Conservation (phyloP, 495 filamentous ascomycete species). For the Aspergillus taichungensis region DNA sequence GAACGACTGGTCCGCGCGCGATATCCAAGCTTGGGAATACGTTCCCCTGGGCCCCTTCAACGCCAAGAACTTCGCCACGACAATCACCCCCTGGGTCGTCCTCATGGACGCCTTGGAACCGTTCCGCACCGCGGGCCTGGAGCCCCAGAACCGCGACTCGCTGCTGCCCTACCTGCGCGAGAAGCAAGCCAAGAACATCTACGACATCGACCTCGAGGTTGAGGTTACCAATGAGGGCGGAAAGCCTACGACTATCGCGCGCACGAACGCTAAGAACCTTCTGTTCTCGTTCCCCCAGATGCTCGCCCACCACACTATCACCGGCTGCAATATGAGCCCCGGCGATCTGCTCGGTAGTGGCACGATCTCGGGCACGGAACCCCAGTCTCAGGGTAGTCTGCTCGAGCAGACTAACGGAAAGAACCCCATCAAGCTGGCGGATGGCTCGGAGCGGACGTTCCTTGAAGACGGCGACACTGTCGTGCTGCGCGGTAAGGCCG, state of each 20-base stretch:
- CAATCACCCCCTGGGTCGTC: slow-evolving; percentile 84
- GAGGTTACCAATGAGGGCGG: slow-evolving; percentile 61
- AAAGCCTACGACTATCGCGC: slow-evolving; percentile 53
- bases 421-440: slow-evolving; percentile 53
- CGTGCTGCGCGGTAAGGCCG: slow-evolving; percentile 58
- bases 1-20: slow-evolving; percentile 92
- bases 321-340: slow-evolving; percentile 70
- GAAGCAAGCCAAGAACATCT: slow-evolving; percentile 51
- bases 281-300: slow-evolving; percentile 93
- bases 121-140: slow-evolving; percentile 49
- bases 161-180: slow-evolving; percentile 66
- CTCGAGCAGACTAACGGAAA: slow-evolving; percentile 72
- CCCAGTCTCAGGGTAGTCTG: slow-evolving; percentile 58
- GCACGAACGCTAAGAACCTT: slow-evolving; percentile 60
- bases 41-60: slow-evolving; percentile 81
- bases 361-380: slow-evolving; percentile 71
- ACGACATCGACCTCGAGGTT: slow-evolving; percentile 67
- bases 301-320: slow-evolving; percentile 83
- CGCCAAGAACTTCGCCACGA: slow-evolving; percentile 88
- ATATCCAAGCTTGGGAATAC: slow-evolving; percentile 90
- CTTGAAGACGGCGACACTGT: slow-evolving; percentile 80
- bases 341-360: slow-evolving; percentile 86
- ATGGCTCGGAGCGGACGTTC: slow-evolving; percentile 65
- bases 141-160: slow-evolving; percentile 48
- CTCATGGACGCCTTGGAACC: slow-evolving; percentile 74